phyloP scores from a whole-genome alignment of 495 filamentous ascomycete species.

The Xylaria cubensis region DNA sequence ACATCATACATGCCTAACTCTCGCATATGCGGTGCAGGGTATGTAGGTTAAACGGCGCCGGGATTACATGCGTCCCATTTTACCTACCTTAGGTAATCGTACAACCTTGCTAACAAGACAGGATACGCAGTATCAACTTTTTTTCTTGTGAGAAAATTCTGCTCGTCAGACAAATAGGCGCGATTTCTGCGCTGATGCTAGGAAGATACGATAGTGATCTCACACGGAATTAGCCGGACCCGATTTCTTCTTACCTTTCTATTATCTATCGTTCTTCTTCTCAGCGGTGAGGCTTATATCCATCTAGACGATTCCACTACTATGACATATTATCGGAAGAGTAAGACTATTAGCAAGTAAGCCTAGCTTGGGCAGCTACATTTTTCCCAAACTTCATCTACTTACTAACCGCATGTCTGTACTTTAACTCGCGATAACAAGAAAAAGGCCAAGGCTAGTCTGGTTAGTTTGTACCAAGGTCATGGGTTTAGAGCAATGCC shows the following conservation, averaged over 20 bases:
- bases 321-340: background rate
- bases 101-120: background rate
- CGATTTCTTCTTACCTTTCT: background rate
- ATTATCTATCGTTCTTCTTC: background rate
- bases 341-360: conserved; percentile 6
- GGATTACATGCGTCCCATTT: background rate
- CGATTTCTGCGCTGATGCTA: background rate
- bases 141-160: background rate
- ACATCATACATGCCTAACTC: background rate
- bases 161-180: background rate
- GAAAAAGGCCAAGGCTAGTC: conserved; percentile 3
- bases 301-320: background rate
- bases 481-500: conserved; percentile 1
- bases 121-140: background rate
- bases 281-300: background rate
- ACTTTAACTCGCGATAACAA: background rate
- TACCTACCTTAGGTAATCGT: background rate
- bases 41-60: background rate
- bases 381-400: background rate
- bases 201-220: background rate
- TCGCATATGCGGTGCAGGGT: conserved; percentile 18
- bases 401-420: background rate
- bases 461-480: background rate
- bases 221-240: conserved; percentile 5
- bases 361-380: background rate